A percentile compares a stretch with the other conserved stretches of the same genome.
Conservation (phyloP, 768 basidiomycete species). For the Phallus indusiatus region DNA sequence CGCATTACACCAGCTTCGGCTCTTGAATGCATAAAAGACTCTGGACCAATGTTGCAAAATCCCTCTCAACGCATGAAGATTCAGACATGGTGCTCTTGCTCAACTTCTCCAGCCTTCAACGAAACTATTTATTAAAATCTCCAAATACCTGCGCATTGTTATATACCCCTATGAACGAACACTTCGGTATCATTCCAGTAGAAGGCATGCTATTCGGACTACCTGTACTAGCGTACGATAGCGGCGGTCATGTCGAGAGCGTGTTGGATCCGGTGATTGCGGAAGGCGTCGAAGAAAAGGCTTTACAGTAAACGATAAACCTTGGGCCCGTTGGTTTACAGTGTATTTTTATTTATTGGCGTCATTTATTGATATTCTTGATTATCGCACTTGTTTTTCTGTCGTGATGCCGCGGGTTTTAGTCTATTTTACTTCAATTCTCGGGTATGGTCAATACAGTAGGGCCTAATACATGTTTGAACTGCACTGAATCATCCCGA, state of each 20-base stretch:
- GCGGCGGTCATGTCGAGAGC: slow-evolving; percentile 88
- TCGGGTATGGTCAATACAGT: no score
- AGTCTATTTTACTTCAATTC: no score
- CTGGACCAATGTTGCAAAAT: slow-evolving; percentile 33
- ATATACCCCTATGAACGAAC: slow-evolving; percentile 93
- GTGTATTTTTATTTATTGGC: not conserved
- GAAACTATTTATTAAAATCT: slow-evolving; percentile 67
- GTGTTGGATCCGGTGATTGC: slow-evolving; percentile 38
- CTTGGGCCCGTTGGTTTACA: slow-evolving; percentile 36
- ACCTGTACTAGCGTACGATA: slow-evolving; percentile 80
- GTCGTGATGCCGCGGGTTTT: no score
- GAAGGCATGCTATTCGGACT: slow-evolving; percentile 91
- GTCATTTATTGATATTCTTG: not conserved
- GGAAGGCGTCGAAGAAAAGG: slow-evolving; percentile 20
- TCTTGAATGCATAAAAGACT: slow-evolving; percentile 18
- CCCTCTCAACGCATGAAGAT: slow-evolving; percentile 16
- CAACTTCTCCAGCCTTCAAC: slow-evolving; percentile 81
- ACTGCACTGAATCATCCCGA: no score
- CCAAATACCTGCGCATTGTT: slow-evolving; percentile 63
- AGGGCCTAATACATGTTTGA: no score
- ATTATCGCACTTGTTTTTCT: no score
- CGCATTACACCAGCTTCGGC: slow-evolving; percentile 42
- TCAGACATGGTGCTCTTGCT: slow-evolving; percentile 81
- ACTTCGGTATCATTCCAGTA: slow-evolving; percentile 94
- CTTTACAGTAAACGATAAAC: slow-evolving; percentile 42